phyloP scores from a whole-genome alignment of 164 flowering plant genomes.

The Liriodendron chinense region DNA sequence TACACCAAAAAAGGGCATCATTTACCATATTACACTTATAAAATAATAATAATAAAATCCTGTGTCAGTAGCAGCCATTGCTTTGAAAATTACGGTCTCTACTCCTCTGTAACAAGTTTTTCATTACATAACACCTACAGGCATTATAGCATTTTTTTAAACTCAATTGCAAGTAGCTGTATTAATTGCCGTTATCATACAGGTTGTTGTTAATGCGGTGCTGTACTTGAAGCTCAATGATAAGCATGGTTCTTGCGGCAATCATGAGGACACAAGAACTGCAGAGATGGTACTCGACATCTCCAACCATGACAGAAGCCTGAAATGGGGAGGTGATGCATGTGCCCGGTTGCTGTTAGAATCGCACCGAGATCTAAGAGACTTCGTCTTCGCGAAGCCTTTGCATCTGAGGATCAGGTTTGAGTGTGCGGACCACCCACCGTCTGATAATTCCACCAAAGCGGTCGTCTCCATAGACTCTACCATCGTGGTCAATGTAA shows the following conservation, averaged over 20 bases:
- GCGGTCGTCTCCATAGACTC: constrained; percentile 51
- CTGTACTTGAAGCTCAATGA: constrained; percentile 14
- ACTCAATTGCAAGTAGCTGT: background rate
- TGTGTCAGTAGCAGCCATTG: too few species aligned
- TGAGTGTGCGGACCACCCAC: constrained; percentile 49
- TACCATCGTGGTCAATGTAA: constrained; percentile 49
- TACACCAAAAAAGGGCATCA: too few species aligned
- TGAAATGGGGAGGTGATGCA: constrained; percentile 24
- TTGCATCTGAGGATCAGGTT: constrained; percentile 57
- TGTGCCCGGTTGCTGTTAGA: constrained; percentile 33
- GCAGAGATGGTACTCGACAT: constrained; percentile 47
- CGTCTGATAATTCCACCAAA: constrained; percentile 41
- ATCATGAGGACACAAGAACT: constrained; percentile 23
- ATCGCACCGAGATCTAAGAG: constrained; percentile 45
- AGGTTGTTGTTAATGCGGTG: constrained; percentile 63
- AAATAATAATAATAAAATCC: too few species aligned
- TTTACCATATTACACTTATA: too few species aligned
- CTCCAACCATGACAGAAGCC: constrained; percentile 25
- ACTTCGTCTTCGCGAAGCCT: constrained; percentile 57
- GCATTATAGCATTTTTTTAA: background rate
- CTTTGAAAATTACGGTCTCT: too few species aligned
- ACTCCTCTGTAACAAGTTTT: too few species aligned
- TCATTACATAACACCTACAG: background rate
- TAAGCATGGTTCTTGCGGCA: constrained; percentile 6
- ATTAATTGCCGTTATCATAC: constrained; percentile 9